Conservation (phyloP, 371 early-diverging fungal species). For the Capillidium heterosporum region DNA sequence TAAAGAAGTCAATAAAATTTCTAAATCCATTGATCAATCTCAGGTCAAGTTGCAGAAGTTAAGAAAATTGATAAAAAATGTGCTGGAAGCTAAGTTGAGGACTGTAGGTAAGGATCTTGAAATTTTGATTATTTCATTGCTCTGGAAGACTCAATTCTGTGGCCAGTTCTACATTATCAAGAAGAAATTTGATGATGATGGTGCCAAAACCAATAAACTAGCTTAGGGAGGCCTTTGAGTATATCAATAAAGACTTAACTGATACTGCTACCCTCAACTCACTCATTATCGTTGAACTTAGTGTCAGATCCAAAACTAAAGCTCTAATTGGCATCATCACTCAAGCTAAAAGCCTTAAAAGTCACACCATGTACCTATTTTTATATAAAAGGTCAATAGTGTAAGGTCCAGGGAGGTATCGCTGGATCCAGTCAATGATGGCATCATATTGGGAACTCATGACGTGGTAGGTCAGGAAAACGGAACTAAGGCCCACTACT, state of each 20-base stretch:
- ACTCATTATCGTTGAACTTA: slow-evolving; percentile 28
- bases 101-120: slow-evolving; percentile 62
- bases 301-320: slow-evolving; percentile 46
- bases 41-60: slow-evolving; percentile 35
- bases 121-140: slow-evolving; percentile 51
- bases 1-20: slow-evolving; percentile 63
- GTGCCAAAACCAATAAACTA: slow-evolving; percentile 77
- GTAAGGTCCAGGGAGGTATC: too few species aligned
- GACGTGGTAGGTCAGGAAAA: too few species aligned
- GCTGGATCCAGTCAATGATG: too few species aligned
- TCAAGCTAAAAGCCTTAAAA: slow-evolving; percentile 52
- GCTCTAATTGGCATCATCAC: slow-evolving; percentile 60
- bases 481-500: too few species aligned
- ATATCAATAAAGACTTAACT: slow-evolving; percentile 59
- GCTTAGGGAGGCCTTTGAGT: slow-evolving; percentile 58
- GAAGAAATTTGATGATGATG: slow-evolving; percentile 68
- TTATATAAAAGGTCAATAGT: slow-evolving; percentile 41
- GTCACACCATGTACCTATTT: slow-evolving; percentile 71
- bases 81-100: slow-evolving; percentile 67
- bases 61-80: slow-evolving; percentile 28
- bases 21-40: slow-evolving; percentile 42
- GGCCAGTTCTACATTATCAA: slow-evolving; percentile 45
- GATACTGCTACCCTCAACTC: slow-evolving; percentile 32
- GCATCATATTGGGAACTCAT: too few species aligned
- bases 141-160: slow-evolving; percentile 56